Base-by-base conservation (phyloP, 208 protist genomes). In the Trypanosoma melophagium region DNA sequence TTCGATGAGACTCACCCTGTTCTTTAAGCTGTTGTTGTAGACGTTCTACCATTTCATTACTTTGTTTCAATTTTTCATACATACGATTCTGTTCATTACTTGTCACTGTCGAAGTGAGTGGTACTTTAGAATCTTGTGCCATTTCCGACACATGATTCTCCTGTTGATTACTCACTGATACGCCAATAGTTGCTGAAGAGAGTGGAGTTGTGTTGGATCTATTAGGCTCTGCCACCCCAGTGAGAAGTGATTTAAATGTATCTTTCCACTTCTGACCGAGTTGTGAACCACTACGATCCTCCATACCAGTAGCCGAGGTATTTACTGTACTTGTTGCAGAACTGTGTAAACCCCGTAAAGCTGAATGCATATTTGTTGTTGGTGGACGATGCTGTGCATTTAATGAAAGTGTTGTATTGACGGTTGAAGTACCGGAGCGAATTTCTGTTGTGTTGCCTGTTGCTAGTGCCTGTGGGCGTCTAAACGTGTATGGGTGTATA, bases 171-270 rank as follows among this genome's bases (percentile, higher is more conserved):
- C n/a, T n/a, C n/a, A n/a, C n/a, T n/a, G n/a, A n/a, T n/a, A n/a
- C n/a, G n/a, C n/a, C n/a, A n/a, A n/a, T n/a, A n/a, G n/a, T n/a
- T n/a, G n/a, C n/a, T n/a, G n/a, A n/a, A n/a, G n/a, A n/a, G n/a
- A n/a, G n/a, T n/a, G n/a, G n/a, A n/a, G n/a, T n/a, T n/a, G n/a
- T n/a, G n/a, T n/a, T n/a, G n/a, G n/a, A n/a, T n/a, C n/a, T n/a
- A n/a, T 9, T 13, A 5, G 64, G 7, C 14, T 54, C 56, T 22
- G 71, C 41, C 5, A 35, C 44, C 41, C 66, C 71, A n/a, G 58
- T 65, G 49, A 89, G 56, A 51, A 92, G 76, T 0, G 72, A 69
- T 25, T 78, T 63, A 58, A 85, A 89, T 21, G 84, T 76, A 24
- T 69, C 68, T 38, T 74, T 80, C 86, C 86, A 92, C 22, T 77